Conservation (phyloP, 129 eudicot species). For the Flaveria bidentis region DNA sequence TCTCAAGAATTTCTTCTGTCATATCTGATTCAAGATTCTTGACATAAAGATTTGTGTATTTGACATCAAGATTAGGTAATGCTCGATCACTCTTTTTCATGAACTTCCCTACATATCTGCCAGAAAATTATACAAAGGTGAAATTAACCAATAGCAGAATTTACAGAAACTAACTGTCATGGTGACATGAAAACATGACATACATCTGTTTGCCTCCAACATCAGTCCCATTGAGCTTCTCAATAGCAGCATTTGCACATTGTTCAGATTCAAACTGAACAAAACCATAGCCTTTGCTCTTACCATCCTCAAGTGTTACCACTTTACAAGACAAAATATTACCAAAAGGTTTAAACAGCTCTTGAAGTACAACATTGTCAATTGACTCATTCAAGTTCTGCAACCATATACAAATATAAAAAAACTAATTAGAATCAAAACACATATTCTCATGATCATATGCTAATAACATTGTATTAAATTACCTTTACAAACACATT, state of each 20-base stretch:
- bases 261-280: constrained; percentile 80
- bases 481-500: constrained; percentile 85
- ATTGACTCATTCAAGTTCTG: constrained; percentile 73
- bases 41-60: constrained; percentile 71
- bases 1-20: constrained; percentile 59
- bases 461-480: neutral
- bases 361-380: constrained; percentile 68
- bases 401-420: constrained; percentile 27
- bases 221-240: constrained; percentile 63
- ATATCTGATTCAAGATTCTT: constrained; percentile 71
- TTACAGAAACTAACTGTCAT: neutral
- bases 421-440: constrained; percentile 5
- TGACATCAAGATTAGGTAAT: constrained; percentile 45
- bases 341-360: constrained; percentile 69
- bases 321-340: constrained; percentile 80
- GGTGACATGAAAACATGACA: constrained; percentile 18
- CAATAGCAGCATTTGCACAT: constrained; percentile 77
- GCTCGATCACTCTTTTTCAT: constrained; percentile 69
- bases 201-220: constrained; percentile 85
- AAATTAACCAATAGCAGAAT: neutral
- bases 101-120: constrained; percentile 71
- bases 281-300: constrained; percentile 88
- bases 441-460: neutral
- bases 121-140: neutral
- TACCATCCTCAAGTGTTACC: constrained; percentile 61